Percentiles rank a stretch among this genome's conserved stretches.
phyloP scores from a whole-genome alignment of 164 flowering plant species.

The Echeveria elegans region DNA sequence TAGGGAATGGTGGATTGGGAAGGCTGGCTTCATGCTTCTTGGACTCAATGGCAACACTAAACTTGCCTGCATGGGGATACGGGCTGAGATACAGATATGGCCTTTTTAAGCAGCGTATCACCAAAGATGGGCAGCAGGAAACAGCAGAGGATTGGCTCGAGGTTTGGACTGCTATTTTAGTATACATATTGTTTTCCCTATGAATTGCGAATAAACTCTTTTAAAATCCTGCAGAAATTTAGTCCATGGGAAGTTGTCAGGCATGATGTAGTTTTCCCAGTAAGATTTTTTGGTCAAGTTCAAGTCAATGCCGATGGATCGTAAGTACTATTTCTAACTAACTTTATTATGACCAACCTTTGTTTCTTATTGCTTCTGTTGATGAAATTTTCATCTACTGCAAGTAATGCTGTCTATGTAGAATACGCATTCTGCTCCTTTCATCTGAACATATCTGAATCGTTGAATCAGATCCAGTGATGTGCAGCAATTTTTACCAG shows the following conservation, averaged over 20 bases:
- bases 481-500: too few species aligned
- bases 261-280: slow-evolving; percentile 77
- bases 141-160: slow-evolving; percentile 97
- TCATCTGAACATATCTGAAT: neutral
- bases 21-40: slow-evolving; percentile 97
- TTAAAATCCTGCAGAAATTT: slow-evolving; percentile 59
- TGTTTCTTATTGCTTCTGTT: neutral
- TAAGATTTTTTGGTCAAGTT: slow-evolving; percentile 87
- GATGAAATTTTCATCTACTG: neutral
- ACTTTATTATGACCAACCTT: neutral
- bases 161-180: slow-evolving; percentile 30
- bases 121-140: slow-evolving; percentile 84
- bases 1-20: slow-evolving; percentile 97
- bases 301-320: slow-evolving; percentile 58
- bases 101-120: slow-evolving; percentile 79
- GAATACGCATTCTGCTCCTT: neutral
- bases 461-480: too few species aligned
- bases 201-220: neutral
- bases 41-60: slow-evolving; percentile 93
- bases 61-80: slow-evolving; percentile 98
- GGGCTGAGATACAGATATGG: slow-evolving; percentile 94
- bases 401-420: neutral
- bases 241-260: slow-evolving; percentile 98
- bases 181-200: neutral
- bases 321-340: slow-evolving; percentile 40